phyloP scores from a whole-genome alignment of 306 rosid species.

The Casuarina cunninghamiana region DNA sequence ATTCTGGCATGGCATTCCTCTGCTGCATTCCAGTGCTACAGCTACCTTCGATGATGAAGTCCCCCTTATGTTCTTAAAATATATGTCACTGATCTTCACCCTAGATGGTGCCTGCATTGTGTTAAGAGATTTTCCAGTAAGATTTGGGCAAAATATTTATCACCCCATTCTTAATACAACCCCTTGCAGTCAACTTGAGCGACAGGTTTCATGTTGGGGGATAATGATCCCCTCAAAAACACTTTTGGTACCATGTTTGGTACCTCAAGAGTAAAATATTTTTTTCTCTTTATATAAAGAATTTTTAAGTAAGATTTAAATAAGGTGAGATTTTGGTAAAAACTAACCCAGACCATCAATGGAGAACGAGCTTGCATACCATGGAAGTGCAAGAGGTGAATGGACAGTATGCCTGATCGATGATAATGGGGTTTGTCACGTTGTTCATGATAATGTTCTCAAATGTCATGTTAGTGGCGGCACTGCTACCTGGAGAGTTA shows the following conservation, averaged over 20 bases:
- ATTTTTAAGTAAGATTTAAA: no score
- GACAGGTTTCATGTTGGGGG: no score
- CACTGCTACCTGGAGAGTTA: conserved; percentile 45
- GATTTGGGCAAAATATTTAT: no score
- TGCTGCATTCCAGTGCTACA: conserved; percentile 45
- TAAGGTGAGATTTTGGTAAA: no score
- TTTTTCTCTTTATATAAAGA: no score
- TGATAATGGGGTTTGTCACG: conserved; percentile 54
- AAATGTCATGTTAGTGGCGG: conserved; percentile 51
- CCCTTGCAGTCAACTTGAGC: no score
- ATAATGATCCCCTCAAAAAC: no score
- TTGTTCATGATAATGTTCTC: conserved; percentile 50
- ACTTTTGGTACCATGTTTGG: no score
- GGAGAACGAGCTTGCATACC: conserved; percentile 23
- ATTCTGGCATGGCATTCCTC: conserved; percentile 50
- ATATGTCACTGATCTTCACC: conserved; percentile 52
- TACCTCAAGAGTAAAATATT: no score
- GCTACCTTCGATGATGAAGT: conserved; percentile 51
- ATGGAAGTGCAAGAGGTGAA: conserved; percentile 35
- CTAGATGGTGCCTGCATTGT: conserved; percentile 38
- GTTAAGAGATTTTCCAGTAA: neutral
- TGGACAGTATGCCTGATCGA: conserved; percentile 49
- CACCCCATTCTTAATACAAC: no score
- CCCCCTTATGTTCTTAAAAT: conserved; percentile 53
- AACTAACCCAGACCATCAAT: neutral